A percentile compares a stretch with the other conserved stretches of the same genome.
phyloP scores from a whole-genome alignment of 2,329 filamentous ascomycete genomes.

The Aspergillus intermedius region DNA sequence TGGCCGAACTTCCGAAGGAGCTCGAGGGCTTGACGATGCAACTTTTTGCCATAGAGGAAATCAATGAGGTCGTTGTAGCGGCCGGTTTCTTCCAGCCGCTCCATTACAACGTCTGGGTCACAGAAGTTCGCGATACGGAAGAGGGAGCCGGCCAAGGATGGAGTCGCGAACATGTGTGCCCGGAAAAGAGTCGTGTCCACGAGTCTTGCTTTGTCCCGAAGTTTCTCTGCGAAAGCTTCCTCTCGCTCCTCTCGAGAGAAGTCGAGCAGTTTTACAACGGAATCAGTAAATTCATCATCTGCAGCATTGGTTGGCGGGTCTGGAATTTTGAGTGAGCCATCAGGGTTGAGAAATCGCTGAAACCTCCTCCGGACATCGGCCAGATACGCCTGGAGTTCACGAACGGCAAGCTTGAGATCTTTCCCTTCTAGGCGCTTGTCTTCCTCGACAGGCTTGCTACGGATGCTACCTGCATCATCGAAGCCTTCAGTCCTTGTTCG shows the following conservation, averaged over 20 bases:
- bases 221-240: conserved; percentile 60
- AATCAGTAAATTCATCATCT: conserved; percentile 36
- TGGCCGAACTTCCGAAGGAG: conserved; percentile 75
- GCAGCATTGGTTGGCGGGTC: conserved; percentile 24
- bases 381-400: conserved; percentile 79
- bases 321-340: conserved; percentile 44
- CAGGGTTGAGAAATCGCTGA: conserved; percentile 54
- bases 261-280: conserved; percentile 42
- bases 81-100: conserved; percentile 79
- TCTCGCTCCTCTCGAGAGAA: conserved; percentile 45
- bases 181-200: conserved; percentile 94
- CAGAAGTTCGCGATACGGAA: conserved; percentile 97
- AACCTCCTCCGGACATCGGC: conserved; percentile 70
- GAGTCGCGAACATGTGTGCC: conserved; percentile 87
- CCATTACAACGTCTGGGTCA: conserved; percentile 89
- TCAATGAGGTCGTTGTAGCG: conserved; percentile 94
- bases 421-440: conserved; percentile 57
- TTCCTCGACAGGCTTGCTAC: conserved; percentile 26
- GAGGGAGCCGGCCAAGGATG: conserved; percentile 75
- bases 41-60: conserved; percentile 90
- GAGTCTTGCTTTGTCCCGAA: conserved; percentile 70
- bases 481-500: conserved; percentile 30
- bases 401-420: conserved; percentile 72
- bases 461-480: conserved; percentile 36
- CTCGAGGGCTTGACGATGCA: conserved; percentile 80